Evolutionary conservation across 2,329 filamentous ascomycete genomes (phyloP).

Genomic region (Sporothrix euskadiensis): DNA sequence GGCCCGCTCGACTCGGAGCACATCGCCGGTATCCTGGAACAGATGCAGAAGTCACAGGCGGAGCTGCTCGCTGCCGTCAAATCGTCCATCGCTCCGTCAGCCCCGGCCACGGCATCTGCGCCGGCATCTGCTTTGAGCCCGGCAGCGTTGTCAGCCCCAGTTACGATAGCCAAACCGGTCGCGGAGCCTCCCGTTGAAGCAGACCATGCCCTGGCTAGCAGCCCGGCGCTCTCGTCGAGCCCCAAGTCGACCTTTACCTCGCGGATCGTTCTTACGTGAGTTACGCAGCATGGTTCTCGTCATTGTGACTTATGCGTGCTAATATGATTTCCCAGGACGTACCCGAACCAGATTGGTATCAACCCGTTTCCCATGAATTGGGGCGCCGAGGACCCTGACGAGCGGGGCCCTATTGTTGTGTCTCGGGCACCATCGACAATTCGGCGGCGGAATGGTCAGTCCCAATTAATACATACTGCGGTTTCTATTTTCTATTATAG

Average conservation of each 20-base stretch:
- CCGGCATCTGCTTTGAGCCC: conserved; percentile 12
- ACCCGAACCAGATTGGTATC: conserved; percentile 91
- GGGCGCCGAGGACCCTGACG: conserved; percentile 73
- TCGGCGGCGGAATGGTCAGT: conserved; percentile 73
- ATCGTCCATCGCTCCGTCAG: conserved; percentile 18
- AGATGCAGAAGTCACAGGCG: conserved; percentile 46
- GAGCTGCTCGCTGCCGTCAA: conserved; percentile 46
- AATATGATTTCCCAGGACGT: conserved; percentile 57
- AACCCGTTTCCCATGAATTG: conserved; percentile 86
- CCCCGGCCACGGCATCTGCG: conserved; percentile 14
- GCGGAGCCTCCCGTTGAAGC: conserved; percentile 32
- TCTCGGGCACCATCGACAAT: conserved; percentile 75
- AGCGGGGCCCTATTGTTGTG: conserved; percentile 85
- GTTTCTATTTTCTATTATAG: conserved; percentile 31
- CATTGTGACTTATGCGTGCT: neutral
- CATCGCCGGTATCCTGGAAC: conserved; percentile 38
- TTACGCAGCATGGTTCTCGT: neutral
- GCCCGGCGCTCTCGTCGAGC: conserved; percentile 36
- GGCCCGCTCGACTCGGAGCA: conserved; percentile 39
- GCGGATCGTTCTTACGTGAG: conserved; percentile 57
- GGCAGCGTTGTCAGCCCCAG: conserved; percentile 16
- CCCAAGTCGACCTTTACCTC: conserved; percentile 53
- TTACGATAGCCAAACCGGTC: conserved; percentile 19
- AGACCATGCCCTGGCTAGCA: conserved; percentile 26
- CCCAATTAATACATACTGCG: neutral